A percentile compares a stretch with the other conserved stretches of the same genome.
phyloP scores from a whole-genome alignment of 495 filamentous ascomycete genomes.

The Durotheca rogersii region DNA sequence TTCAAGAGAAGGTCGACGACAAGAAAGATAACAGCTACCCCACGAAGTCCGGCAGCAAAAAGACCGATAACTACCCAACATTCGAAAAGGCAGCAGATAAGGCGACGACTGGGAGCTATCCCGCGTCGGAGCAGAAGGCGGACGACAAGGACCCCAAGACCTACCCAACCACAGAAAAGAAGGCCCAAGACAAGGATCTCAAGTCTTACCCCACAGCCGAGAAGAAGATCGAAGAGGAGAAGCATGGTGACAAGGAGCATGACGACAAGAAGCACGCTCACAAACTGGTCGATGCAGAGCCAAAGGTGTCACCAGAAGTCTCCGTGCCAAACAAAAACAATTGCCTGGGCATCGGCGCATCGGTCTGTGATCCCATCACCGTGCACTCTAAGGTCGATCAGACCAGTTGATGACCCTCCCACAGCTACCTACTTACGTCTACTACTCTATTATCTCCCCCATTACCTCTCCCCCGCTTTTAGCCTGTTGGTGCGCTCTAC shows the following conservation, averaged over 20 bases:
- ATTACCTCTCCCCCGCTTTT: too few species aligned
- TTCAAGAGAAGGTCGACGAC: too few species aligned
- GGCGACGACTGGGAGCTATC: too few species aligned
- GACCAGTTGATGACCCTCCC: neutral
- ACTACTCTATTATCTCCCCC: too few species aligned
- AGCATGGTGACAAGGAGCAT: neutral
- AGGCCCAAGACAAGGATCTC: too few species aligned
- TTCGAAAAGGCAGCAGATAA: too few species aligned
- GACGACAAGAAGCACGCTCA: constrained; percentile 1
- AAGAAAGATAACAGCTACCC: neutral
- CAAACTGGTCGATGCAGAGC: constrained; percentile 11
- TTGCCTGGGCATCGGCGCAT: constrained; percentile 31
- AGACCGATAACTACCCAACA: too few species aligned
- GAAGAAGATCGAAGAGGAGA: neutral
- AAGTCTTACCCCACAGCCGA: neutral
- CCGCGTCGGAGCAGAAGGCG: too few species aligned
- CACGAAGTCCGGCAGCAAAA: neutral
- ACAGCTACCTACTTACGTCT: too few species aligned
- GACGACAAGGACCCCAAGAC: too few species aligned
- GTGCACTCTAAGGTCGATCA: constrained; percentile 14
- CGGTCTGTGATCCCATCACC: constrained; percentile 35
- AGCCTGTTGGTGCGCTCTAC: too few species aligned
- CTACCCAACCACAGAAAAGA: too few species aligned
- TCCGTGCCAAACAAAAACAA: constrained; percentile 16
- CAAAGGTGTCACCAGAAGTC: constrained; percentile 9